Conservation (phyloP, 208 protist species). For the Leishmania major region DNA sequence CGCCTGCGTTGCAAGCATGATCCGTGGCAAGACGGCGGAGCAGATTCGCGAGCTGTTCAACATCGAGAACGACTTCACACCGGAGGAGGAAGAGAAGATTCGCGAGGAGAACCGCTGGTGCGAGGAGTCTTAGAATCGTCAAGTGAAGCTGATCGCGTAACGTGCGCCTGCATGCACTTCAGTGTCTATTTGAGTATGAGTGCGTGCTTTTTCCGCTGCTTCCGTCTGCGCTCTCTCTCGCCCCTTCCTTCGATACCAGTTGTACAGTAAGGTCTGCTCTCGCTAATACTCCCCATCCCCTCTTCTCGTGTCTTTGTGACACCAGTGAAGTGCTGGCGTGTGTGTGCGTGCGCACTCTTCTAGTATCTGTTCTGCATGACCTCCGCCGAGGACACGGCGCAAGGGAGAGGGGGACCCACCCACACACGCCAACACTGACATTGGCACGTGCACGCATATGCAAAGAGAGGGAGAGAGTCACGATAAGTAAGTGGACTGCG, state of each 20-base stretch:
- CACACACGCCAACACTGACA: background rate
- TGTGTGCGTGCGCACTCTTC: background rate
- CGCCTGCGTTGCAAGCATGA: constrained; percentile 93
- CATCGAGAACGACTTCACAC: constrained; percentile 96
- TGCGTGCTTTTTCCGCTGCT: background rate
- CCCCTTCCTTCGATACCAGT: background rate
- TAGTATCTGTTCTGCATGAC: background rate
- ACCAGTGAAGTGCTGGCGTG: background rate
- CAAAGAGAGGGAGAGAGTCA: background rate
- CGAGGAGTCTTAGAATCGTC: constrained; percentile 63
- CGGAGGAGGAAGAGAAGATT: constrained; percentile 94
- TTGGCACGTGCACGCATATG: background rate
- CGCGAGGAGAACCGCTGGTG: constrained; percentile 89
- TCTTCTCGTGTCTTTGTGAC: background rate
- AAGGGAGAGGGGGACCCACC: background rate
- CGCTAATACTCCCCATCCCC: background rate
- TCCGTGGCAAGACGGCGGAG: constrained; percentile 94
- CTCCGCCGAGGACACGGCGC: background rate
- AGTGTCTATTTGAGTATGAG: background rate
- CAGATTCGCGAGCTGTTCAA: constrained; percentile 94
- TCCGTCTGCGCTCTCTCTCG: background rate
- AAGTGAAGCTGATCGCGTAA: background rate
- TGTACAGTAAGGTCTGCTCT: background rate
- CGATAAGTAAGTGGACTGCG: background rate
- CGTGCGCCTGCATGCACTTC: background rate